Percentiles rank a stretch among this genome's conserved stretches.
Conservation (phyloP, 192 early-diverging fungal genomes). For the Coemansia sp. region DNA sequence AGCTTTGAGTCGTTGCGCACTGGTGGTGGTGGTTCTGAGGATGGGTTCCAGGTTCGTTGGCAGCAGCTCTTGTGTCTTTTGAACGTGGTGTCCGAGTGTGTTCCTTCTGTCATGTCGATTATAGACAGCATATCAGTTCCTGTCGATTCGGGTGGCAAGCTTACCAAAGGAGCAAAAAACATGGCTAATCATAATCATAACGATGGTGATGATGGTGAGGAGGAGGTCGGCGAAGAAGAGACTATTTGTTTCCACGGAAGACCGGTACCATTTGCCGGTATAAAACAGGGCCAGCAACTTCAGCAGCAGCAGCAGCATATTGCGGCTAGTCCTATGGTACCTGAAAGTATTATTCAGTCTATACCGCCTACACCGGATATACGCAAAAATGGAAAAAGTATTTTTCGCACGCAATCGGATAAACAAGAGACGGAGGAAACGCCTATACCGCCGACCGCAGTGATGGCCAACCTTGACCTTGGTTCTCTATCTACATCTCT, state of each 20-base stretch:
- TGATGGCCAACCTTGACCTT: not conserved
- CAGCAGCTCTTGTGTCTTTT: slow-evolving; percentile 29
- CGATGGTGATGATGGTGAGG: slow-evolving; percentile 13
- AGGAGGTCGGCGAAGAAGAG: slow-evolving; percentile 20
- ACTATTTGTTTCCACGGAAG: slow-evolving; percentile 45
- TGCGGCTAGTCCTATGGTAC: not conserved
- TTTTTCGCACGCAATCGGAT: slow-evolving; percentile 7
- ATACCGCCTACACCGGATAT: slow-evolving; percentile 27
- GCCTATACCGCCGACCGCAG: slow-evolving; percentile 3
- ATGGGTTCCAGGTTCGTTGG: slow-evolving; percentile 21
- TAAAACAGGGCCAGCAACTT: slow-evolving; percentile 4
- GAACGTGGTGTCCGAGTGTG: slow-evolving; percentile 16
- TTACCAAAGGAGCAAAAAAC: not conserved
- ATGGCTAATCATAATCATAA: not conserved
- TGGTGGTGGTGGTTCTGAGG: not conserved
- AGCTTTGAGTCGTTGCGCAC: not conserved
- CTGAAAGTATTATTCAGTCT: slow-evolving; percentile 13
- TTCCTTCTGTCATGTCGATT: slow-evolving; percentile 22
- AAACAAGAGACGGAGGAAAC: slow-evolving; percentile 3
- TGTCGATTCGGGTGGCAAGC: not conserved
- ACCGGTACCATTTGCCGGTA: slow-evolving; percentile 2
- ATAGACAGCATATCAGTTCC: slow-evolving; percentile 2
- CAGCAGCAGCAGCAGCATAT: not conserved
- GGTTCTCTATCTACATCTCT: not conserved
- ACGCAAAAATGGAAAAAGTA: not conserved